Conservation (phyloP, 2,329 filamentous ascomycete genomes). For the Apiospora kogelbergensis region DNA sequence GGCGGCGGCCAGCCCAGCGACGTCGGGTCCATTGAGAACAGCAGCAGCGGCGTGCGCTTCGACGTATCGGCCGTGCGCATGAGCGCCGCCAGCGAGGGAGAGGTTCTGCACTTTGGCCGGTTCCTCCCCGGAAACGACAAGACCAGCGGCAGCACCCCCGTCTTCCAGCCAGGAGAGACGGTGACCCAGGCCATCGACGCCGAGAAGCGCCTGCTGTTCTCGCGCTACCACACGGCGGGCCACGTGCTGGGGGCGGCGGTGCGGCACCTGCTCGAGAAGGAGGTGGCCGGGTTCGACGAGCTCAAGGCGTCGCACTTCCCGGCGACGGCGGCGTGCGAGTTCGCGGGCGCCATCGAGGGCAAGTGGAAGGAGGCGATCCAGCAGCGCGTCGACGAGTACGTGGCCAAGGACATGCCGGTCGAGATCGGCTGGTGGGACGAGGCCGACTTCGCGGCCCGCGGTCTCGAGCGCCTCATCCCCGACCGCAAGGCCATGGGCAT, state of each 20-base stretch:
- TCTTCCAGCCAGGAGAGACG: constrained; percentile 41
- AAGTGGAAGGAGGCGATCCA: constrained; percentile 65
- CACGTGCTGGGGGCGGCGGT: constrained; percentile 71
- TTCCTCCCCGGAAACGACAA: constrained; percentile 42
- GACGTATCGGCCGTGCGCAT: constrained; percentile 58
- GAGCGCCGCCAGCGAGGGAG: constrained; percentile 46
- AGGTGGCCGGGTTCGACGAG: constrained; percentile 59
- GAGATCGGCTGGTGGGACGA: constrained; percentile 68
- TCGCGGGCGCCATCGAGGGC: constrained; percentile 64
- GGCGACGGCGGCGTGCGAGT: constrained; percentile 66
- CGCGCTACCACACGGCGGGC: constrained; percentile 70
- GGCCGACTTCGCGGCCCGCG: constrained; percentile 55
- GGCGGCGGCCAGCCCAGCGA: constrained; percentile 75
- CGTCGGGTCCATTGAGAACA: constrained; percentile 52
- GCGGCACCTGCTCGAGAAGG: constrained; percentile 52
- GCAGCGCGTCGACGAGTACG: constrained; percentile 55
- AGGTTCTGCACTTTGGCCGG: constrained; percentile 65
- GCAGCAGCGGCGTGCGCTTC: constrained; percentile 38
- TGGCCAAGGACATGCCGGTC: constrained; percentile 56
- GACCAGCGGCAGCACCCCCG: not conserved
- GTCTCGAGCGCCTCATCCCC: constrained; percentile 55
- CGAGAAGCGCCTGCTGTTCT: constrained; percentile 62
- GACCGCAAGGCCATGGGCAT: constrained; percentile 40
- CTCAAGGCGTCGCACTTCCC: constrained; percentile 73
- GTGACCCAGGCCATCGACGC: constrained; percentile 60